Base-by-base conservation (phyloP, 2,329 filamentous ascomycete genomes). In the Epichloe hybrida region DNA sequence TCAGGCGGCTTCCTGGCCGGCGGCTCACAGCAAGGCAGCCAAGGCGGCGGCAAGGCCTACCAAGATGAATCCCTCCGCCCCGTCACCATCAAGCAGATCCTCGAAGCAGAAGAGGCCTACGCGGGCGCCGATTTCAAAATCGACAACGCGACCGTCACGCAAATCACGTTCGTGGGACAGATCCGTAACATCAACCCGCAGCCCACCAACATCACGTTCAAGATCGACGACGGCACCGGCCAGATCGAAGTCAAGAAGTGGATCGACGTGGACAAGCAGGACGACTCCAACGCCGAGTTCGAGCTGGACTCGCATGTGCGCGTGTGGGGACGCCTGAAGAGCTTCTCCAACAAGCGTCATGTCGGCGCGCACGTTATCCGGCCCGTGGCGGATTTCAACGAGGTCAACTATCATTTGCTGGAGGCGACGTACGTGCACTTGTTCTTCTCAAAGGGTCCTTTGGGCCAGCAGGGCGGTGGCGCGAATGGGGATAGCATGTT, bases 161-260 rank as follows among this genome's bases (percentile, higher is more conserved):
- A 91, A 71, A 64, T 72, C 59, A 91, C 86, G 34, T 84, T 97
- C 58, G 81, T 98, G 54, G 93, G 88, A 49, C 91, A 96, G 74
- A 83, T 98, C 60, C 88, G 89, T 65, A 83, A 83, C 69, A 82
- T 96, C 68, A 86, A 81, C 63, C 77, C 79, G n/a, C 88, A 95
- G 71, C 79, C 84, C 40, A 96, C 91, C 58, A 94, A 95, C 71
- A 82, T 89, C 58, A 95, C 88, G 44, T 95, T 94, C 76, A 86
- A 84, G 62, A 74, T 98, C 60, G 93, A 98, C 69, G 93, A 98
- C 68, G 93, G 93, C 65, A 98, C 94, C 1, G 90, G 88, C 53
- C 76, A 83, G 54, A 84, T 96, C 60, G 94, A 98, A 68, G 90
- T 88, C 58, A 94, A 93, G 72, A 83, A 86, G 66, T 95, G 86